Percentiles rank a stretch among this genome's conserved stretches.
Conservation (phyloP, 495 filamentous ascomycete genomes). For the Barbatosphaeria neglecta region DNA sequence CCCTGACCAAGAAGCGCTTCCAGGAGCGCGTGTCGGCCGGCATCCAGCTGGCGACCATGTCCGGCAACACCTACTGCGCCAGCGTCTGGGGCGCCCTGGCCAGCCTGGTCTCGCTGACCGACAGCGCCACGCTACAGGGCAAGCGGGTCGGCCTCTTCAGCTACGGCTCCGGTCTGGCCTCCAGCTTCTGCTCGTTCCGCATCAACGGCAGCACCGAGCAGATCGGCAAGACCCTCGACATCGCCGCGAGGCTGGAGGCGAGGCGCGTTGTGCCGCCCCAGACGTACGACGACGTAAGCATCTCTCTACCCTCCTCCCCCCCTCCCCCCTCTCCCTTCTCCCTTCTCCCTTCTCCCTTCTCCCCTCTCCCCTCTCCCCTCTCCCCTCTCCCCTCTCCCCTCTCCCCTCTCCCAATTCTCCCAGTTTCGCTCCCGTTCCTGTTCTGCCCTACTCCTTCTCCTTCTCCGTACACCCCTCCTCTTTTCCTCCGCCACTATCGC, state of each 20-base stretch:
- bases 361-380: too few relatives aligned
- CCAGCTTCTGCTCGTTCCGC: conserved; percentile 80
- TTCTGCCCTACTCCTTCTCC: too few relatives aligned
- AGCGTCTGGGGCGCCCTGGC: conserved; percentile 83
- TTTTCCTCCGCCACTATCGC: too few relatives aligned
- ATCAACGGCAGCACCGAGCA: conserved; percentile 64
- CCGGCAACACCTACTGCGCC: conserved; percentile 98
- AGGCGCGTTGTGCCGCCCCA: conserved; percentile 65
- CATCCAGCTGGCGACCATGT: conserved; percentile 82
- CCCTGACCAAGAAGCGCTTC: conserved; percentile 89
- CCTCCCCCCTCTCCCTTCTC: too few relatives aligned
- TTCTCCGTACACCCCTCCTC: too few relatives aligned
- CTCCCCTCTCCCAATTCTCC: too few relatives aligned
- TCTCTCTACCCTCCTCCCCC: too few relatives aligned
- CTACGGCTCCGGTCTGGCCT: conserved; percentile 88
- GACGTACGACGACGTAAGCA: conserved; percentile 76
- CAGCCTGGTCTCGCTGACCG: conserved; percentile 62
- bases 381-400: too few relatives aligned
- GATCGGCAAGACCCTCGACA: conserved; percentile 67
- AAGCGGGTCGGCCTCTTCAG: conserved; percentile 89
- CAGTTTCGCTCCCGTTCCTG: too few relatives aligned
- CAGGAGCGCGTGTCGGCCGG: conserved; percentile 73
- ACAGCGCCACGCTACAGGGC: conserved; percentile 55
- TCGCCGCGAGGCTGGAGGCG: conserved; percentile 62
- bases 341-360: too few relatives aligned